A percentile compares a stretch with the other conserved stretches of the same genome.
These are phyloP conservation scores for Wallacemonas collosoma DNA, from an alignment of 208 protist genomes.

Conservation along the genomic window DNA sequence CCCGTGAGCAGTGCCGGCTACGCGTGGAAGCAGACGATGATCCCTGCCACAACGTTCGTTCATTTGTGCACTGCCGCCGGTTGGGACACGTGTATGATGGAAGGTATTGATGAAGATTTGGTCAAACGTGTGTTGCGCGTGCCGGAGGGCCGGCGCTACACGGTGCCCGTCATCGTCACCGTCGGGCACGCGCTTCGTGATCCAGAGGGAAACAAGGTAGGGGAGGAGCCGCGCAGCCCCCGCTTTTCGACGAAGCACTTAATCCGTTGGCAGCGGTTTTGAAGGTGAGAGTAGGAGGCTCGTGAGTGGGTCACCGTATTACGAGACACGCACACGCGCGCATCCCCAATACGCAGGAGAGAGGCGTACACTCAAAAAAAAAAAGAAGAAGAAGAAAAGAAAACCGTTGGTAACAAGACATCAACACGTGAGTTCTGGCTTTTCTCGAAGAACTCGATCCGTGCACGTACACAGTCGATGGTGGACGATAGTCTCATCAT, in stretches of 20 bases:
- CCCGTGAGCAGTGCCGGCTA: slow-evolving; percentile 72
- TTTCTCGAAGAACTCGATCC: background rate
- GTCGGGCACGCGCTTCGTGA: slow-evolving; percentile 55
- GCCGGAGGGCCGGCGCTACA: slow-evolving; percentile 55
- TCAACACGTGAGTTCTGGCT: background rate
- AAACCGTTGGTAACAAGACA: background rate
- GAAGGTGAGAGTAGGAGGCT: background rate
- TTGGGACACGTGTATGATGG: slow-evolving; percentile 74
- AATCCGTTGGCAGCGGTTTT: slow-evolving; percentile 70
- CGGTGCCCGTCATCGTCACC: slow-evolving; percentile 76
- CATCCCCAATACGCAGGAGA: no score
- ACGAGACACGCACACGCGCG: no score
- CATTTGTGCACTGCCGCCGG: slow-evolving; percentile 63
- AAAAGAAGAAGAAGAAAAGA: background rate
- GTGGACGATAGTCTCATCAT: no score
- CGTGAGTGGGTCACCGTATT: no score
- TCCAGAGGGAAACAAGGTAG: slow-evolving; percentile 18
- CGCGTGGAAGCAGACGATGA: slow-evolving; percentile 90
- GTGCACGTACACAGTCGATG: no score
- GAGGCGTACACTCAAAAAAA: no score
- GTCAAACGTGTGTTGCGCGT: slow-evolving; percentile 69
- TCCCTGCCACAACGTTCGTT: slow-evolving; percentile 79
- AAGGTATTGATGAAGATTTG: slow-evolving; percentile 84
- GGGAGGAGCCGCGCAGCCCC: slow-evolving; percentile 30
- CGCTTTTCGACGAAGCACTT: slow-evolving; percentile 53